A percentile compares a stretch with the other conserved stretches of the same genome.
Evolutionary conservation across 805 yeast genomes (phyloP).

Genomic region (Metahyphopichia silvanorum): DNA sequence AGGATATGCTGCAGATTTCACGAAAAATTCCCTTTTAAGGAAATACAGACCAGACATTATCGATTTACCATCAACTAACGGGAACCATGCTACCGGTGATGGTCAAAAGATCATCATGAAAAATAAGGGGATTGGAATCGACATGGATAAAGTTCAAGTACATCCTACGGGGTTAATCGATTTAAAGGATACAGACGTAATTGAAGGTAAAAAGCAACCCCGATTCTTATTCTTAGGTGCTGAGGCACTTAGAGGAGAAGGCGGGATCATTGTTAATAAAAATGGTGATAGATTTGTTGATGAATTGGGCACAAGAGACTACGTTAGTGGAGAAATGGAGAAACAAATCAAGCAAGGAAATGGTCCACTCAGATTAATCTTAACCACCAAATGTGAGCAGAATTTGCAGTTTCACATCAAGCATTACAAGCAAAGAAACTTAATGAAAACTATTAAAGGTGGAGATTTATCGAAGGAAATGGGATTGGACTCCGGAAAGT

Average conservation of each 20-base stretch:
- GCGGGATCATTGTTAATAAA: conserved; percentile 53
- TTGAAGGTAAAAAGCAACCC: conserved; percentile 35
- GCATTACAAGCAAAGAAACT: conserved; percentile 53
- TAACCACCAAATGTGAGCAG: conserved; percentile 45
- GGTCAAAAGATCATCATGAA: conserved; percentile 55
- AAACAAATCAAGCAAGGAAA: conserved; percentile 35
- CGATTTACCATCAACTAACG: conserved; percentile 58
- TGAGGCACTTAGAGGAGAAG: conserved; percentile 64
- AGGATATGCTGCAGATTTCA: conserved; percentile 65
- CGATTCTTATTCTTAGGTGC: conserved; percentile 60
- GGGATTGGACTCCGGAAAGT: conserved; percentile 17
- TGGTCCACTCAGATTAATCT: conserved; percentile 49
- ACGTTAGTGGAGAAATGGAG: conserved; percentile 56
- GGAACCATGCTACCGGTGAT: conserved; percentile 61
- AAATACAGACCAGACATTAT: conserved; percentile 58
- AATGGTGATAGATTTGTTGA: conserved; percentile 57
- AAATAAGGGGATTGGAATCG: conserved; percentile 54
- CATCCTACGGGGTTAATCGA: conserved; percentile 67
- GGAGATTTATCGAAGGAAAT: conserved; percentile 41
- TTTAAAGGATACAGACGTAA: conserved; percentile 41
- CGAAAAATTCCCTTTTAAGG: conserved; percentile 47
- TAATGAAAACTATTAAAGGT: conserved; percentile 48
- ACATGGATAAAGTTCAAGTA: conserved; percentile 63
- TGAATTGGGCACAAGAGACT: conserved; percentile 58
- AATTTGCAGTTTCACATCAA: conserved; percentile 49